Conservation (phyloP, 2,329 filamentous ascomycete species). For the Monascus ruber region DNA sequence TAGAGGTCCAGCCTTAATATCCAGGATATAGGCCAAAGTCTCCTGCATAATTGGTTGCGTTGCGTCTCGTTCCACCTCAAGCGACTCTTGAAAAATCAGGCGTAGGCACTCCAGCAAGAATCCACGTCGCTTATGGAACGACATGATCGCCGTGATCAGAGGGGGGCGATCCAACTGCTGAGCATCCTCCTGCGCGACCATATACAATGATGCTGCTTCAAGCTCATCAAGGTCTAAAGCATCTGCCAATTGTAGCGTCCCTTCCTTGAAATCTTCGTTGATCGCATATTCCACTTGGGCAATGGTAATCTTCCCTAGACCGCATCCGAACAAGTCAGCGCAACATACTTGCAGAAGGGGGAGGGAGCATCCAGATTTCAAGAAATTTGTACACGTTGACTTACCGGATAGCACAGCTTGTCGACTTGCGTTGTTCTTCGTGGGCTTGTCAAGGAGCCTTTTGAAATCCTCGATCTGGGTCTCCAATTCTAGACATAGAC, state of each 20-base stretch:
- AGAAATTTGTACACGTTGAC: conserved; percentile 7
- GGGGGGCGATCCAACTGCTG: conserved; percentile 59
- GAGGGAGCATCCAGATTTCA: not conserved
- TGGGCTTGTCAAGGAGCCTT: conserved; percentile 61
- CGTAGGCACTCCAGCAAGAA: conserved; percentile 75
- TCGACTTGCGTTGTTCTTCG: conserved; percentile 65
- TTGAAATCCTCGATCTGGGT: conserved; percentile 55
- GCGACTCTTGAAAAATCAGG: conserved; percentile 60
- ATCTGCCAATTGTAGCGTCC: conserved; percentile 70
- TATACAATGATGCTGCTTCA: conserved; percentile 64
- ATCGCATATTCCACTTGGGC: conserved; percentile 64
- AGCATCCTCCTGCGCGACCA: conserved; percentile 61
- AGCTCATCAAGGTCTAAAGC: conserved; percentile 84
- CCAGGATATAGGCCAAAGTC: conserved; percentile 47
- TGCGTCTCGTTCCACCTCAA: conserved; percentile 48
- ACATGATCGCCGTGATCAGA: conserved; percentile 68
- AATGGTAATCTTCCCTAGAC: conserved; percentile 61
- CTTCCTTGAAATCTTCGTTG: conserved; percentile 80
- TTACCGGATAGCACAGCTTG: conserved; percentile 57
- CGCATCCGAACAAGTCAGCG: conserved; percentile 9
- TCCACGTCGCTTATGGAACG: conserved; percentile 76
- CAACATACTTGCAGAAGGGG: not conserved
- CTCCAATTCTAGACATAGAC: conserved; percentile 55
- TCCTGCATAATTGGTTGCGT: conserved; percentile 44
- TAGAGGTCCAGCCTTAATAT: conserved; percentile 38